phyloP scores from a whole-genome alignment of 108 stramenopile genomes.

The Nitzschia palea region DNA sequence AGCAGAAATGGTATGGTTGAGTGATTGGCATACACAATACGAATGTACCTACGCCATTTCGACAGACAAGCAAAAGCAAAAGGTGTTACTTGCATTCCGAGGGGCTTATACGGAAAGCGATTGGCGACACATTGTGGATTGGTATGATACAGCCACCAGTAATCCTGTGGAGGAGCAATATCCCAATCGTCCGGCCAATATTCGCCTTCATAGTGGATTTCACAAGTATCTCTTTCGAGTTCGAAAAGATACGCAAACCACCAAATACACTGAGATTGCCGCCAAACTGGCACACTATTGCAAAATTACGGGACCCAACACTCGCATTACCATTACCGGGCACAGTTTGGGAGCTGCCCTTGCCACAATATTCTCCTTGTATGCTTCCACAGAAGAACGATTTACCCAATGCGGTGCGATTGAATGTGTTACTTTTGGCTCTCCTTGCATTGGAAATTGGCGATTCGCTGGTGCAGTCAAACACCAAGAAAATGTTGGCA shows the following conservation, averaged over 20 bases:
- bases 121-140: conserved; percentile 43
- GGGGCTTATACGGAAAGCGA: conserved; percentile 69
- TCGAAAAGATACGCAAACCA: conserved; percentile 62
- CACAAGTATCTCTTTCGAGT: conserved; percentile 59
- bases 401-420: conserved; percentile 65
- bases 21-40: conserved; percentile 69
- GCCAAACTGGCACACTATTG: conserved; percentile 60
- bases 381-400: conserved; percentile 64
- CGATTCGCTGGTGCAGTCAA: conserved; percentile 47
- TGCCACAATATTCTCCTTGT: conserved; percentile 55
- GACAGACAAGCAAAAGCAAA: conserved; percentile 51
- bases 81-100: conserved; percentile 66
- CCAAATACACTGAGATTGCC: conserved; percentile 69
- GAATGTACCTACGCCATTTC: conserved; percentile 65
- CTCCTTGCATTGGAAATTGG: conserved; percentile 49
- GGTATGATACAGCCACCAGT: conserved; percentile 41
- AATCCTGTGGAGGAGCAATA: conserved; percentile 68
- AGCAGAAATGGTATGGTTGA: conserved; percentile 66
- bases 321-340: conserved; percentile 54
- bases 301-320: conserved; percentile 52
- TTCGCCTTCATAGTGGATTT: conserved; percentile 57
- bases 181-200: conserved; percentile 25
- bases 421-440: conserved; percentile 58
- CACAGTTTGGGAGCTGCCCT: conserved; percentile 69
- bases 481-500: conserved; percentile 57